phyloP scores from a whole-genome alignment of 768 basidiomycete genomes.

The Boletus bicolor region DNA sequence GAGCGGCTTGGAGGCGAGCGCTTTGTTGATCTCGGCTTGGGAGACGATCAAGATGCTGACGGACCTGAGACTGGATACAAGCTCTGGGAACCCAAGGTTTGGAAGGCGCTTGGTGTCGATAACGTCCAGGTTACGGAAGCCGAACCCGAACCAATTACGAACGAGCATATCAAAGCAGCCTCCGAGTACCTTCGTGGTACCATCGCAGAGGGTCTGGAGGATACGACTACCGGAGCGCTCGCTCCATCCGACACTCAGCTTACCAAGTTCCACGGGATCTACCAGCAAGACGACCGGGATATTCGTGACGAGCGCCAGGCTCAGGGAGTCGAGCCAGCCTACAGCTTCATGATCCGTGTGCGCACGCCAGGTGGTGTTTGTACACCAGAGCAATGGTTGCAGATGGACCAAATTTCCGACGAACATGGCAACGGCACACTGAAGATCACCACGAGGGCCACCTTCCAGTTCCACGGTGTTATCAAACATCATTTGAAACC shows the following conservation, averaged over 20 bases:
- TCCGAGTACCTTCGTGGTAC: slow-evolving; percentile 93
- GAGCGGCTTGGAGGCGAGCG: slow-evolving; percentile 78
- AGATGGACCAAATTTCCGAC: slow-evolving; percentile 95
- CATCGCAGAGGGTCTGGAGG: slow-evolving; percentile 86
- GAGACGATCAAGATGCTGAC: slow-evolving; percentile 97
- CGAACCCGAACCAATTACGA: slow-evolving; percentile 96
- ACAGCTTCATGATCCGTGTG: slow-evolving; percentile 97
- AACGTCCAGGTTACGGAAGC: slow-evolving; percentile 82
- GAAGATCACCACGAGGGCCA: slow-evolving; percentile 96
- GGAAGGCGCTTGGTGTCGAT: slow-evolving; percentile 95
- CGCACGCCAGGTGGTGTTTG: slow-evolving; percentile 97
- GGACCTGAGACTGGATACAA: slow-evolving; percentile 96
- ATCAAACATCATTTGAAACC: slow-evolving; percentile 96
- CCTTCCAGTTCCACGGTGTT: slow-evolving; percentile 99
- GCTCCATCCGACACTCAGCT: slow-evolving; percentile 89
- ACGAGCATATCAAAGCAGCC: slow-evolving; percentile 99
- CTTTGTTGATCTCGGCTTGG: slow-evolving; percentile 74
- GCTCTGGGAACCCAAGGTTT: slow-evolving; percentile 87
- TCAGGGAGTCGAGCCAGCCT: slow-evolving; percentile 93
- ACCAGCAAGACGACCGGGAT: slow-evolving; percentile 97
- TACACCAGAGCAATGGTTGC: slow-evolving; percentile 85
- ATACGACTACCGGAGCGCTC: slow-evolving; percentile 85
- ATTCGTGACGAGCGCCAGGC: slow-evolving; percentile 94
- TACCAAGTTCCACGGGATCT: slow-evolving; percentile 97
- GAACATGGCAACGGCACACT: slow-evolving; percentile 91